Evolutionary conservation across 2,329 filamentous ascomycete species (phyloP), one percentile per base, ranked within the genome.

Genomic region (Aureobasidium uvarum): DNA sequence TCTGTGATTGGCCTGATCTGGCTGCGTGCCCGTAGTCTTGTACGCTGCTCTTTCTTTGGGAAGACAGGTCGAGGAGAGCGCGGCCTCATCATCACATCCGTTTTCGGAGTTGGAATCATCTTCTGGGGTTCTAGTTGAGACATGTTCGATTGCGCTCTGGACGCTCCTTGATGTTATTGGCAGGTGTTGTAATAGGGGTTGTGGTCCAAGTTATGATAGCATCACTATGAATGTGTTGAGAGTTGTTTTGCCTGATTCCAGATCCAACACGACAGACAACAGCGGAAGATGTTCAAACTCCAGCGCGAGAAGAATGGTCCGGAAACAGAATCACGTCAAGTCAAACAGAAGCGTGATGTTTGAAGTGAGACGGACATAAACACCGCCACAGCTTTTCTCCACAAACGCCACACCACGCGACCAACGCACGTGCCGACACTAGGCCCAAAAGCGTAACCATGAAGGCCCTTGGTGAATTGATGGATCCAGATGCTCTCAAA

Each of bases 361-460:
- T 55, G 52, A 25, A 25, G 13, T 39, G 25, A 25, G 36, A 18
- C 36, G 16, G 6, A n/a, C n/a, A 10, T 20, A 41, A 38, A 54
- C 28, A 33, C 50, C 31, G 50, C 28, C 31, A 36, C 31, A 20
- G 1, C 16, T 51, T 16, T 51, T n/a, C 28, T 31, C 48, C 14
- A 18, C 28, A 51, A 51, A 33, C 50, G 52, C 36, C 36, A 55
- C 52, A 41, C 28, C 33, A 39, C 52, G 16, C 20, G 52, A 39
- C 20, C 10, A 5, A 13, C 18, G 31, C 33, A 50, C 46, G 46
- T 31, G 36, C 33, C 51, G 23, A 18, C 20, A n/a, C 31, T 31
- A 20, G 36, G 20, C 20, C 52, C 33, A 36, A 56, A 28, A 28
- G n/a, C 52, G 52, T 31, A 18, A 56, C 54, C 38, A 56, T 56